phyloP scores from a whole-genome alignment of 2,329 filamentous ascomycete species.

The Lachnellula subtilissima region DNA sequence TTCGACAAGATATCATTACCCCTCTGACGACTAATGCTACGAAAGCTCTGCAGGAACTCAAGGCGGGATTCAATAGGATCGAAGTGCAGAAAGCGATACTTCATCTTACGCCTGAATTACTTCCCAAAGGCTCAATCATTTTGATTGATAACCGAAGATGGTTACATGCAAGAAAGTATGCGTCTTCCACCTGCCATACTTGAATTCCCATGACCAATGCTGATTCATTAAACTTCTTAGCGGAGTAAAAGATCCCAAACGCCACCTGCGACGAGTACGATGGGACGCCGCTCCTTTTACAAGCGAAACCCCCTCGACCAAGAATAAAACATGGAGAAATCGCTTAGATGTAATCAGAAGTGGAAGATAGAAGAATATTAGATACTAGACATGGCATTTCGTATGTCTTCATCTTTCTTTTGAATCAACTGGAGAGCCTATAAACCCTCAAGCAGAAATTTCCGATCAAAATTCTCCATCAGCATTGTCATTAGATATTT shows the following conservation, averaged over 20 bases:
- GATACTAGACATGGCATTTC: too few species aligned
- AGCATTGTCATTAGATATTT: too few species aligned
- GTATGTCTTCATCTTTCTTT: too few species aligned
- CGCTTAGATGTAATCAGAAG: too few species aligned
- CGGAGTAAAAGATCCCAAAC: constrained; percentile 32
- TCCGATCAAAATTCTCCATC: too few species aligned
- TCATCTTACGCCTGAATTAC: constrained; percentile 22
- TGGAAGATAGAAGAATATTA: too few species aligned
- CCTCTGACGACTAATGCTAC: constrained; percentile 25
- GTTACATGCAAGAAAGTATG: constrained; percentile 32
- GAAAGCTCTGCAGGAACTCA: constrained; percentile 30
- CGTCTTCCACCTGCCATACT: too few species aligned
- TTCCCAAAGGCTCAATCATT: constrained; percentile 31
- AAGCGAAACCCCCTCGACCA: too few species aligned
- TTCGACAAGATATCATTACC: constrained; percentile 30
- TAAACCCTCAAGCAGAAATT: too few species aligned
- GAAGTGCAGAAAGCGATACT: constrained; percentile 13
- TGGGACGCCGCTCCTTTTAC: constrained; percentile 28
- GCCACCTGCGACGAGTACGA: constrained; percentile 34
- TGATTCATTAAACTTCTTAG: background rate
- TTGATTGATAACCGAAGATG: constrained; percentile 35
- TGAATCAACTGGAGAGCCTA: too few species aligned
- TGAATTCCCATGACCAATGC: too few species aligned
- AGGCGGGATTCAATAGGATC: constrained; percentile 15
- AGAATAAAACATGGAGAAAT: too few species aligned